phyloP scores from a whole-genome alignment of 225 moss, liverwort and hornwort genomes.

The Pleurozium schreberi region DNA sequence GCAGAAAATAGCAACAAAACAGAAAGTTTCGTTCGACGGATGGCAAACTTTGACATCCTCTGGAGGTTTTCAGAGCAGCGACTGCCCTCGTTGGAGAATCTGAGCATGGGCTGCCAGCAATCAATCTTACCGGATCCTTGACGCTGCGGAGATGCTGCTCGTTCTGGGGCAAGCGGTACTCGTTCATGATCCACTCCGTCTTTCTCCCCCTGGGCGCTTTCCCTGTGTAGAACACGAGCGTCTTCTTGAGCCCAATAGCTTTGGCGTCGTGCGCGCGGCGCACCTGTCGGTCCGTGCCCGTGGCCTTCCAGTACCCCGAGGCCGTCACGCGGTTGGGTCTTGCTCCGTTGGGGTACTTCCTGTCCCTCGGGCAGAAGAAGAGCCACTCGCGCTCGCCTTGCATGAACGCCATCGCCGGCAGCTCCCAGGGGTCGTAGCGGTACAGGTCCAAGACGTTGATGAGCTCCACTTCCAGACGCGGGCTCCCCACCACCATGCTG shows the following conservation, averaged over 20 bases:
- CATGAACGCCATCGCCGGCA: constrained; percentile 51
- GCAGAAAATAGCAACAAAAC: too few relatives aligned
- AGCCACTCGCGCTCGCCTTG: constrained; percentile 63
- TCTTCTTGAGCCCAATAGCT: constrained; percentile 65
- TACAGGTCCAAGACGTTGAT: constrained; percentile 25
- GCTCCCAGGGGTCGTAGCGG: constrained; percentile 25
- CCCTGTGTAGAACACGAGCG: constrained; percentile 63
- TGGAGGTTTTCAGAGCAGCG: background rate
- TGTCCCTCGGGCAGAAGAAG: constrained; percentile 65
- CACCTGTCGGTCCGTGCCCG: constrained; percentile 61
- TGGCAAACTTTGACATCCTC: background rate
- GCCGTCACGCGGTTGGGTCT: constrained; percentile 60
- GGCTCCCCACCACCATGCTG: constrained; percentile 6
- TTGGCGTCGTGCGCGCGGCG: constrained; percentile 25
- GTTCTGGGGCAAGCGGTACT: constrained; percentile 35
- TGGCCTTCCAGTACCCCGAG: constrained; percentile 79
- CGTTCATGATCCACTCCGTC: constrained; percentile 75
- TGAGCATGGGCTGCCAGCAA: background rate
- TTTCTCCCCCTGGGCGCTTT: constrained; percentile 53
- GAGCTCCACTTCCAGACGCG: constrained; percentile 14
- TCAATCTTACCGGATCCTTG: background rate
- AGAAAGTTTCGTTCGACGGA: too few relatives aligned
- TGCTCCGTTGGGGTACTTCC: constrained; percentile 63
- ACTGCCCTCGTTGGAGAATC: background rate
- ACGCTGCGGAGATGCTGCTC: constrained; percentile 6